phyloP scores from a whole-genome alignment of 2,329 filamentous ascomycete species.

The Talaromyces pinophilus region DNA sequence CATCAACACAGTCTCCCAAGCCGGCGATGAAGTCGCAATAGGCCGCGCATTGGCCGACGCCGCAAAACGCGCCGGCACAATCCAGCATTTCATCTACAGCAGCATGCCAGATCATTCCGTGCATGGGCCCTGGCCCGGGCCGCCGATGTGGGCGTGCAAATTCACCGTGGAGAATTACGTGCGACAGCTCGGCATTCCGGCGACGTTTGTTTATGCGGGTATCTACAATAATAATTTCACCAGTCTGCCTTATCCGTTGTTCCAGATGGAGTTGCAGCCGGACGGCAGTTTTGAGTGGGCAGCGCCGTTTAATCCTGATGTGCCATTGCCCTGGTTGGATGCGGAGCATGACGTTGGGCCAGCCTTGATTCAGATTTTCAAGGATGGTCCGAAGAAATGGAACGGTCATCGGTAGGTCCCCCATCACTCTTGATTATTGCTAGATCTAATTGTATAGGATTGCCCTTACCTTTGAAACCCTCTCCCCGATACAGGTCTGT shows the following conservation, averaged over 20 bases:
- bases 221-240: conserved; percentile 99
- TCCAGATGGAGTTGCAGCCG: conserved; percentile 85
- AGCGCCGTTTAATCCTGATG: conserved; percentile 87
- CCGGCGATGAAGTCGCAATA: conserved; percentile 84
- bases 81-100: conserved; percentile 93
- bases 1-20: conserved; percentile 94
- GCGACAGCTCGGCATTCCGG: conserved; percentile 74
- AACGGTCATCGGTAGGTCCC: conserved; percentile 63
- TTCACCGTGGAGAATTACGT: conserved; percentile 92
- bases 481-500: conserved; percentile 82
- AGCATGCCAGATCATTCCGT: conserved; percentile 94
- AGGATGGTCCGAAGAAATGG: conserved; percentile 87
- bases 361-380: conserved; percentile 89
- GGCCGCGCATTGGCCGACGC: conserved; percentile 86
- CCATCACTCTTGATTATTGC: conserved; percentile 1
- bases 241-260: conserved; percentile 84
- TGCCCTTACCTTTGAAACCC: conserved; percentile 84
- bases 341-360: conserved; percentile 95
- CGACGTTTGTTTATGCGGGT: conserved; percentile 92
- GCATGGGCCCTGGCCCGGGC: conserved; percentile 77
- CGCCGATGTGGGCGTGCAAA: conserved; percentile 91
- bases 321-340: conserved; percentile 90
- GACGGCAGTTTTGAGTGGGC: conserved; percentile 91
- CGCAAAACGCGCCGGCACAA: conserved; percentile 72
- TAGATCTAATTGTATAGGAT: conserved; percentile 56